These are phyloP conservation scores for Gracilaria vermiculophylla DNA, from an alignment of 23 red algal species.

Conservation along the genomic window DNA sequence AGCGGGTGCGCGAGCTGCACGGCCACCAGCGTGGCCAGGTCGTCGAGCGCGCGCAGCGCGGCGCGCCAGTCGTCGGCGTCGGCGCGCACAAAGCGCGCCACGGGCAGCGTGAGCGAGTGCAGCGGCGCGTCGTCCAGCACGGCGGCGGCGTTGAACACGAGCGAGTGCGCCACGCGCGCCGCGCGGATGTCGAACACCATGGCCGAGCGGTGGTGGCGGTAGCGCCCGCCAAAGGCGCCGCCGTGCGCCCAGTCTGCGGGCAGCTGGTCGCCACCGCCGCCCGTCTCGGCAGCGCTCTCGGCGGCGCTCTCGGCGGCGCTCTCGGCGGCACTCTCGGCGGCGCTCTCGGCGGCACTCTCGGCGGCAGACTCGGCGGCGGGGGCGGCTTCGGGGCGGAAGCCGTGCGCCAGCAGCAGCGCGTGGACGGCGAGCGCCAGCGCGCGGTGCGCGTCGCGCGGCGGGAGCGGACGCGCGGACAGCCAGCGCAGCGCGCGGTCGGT, in stretches of 20 bases:
- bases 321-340: no score
- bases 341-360: no score
- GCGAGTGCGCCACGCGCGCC: constrained; percentile 7
- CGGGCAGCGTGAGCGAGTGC: neutral
- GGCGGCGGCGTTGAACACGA: constrained; percentile 63
- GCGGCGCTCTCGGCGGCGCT: no score
- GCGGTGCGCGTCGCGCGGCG: neutral
- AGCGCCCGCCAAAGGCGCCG: constrained; percentile 55
- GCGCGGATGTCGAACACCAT: constrained; percentile 67
- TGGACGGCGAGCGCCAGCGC: constrained; percentile 84
- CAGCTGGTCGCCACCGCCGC: neutral
- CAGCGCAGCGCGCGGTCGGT: neutral
- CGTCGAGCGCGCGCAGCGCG: constrained; percentile 17
- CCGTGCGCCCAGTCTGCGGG: constrained; percentile 47
- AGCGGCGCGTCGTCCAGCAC: constrained; percentile 38
- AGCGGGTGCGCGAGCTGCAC: constrained; percentile 74
- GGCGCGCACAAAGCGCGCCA: constrained; percentile 22
- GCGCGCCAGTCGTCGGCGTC: constrained; percentile 38
- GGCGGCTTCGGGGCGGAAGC: constrained; percentile 51
- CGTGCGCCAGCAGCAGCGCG: constrained; percentile 86
- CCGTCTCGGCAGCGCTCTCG: neutral
- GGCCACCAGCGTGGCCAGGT: constrained; percentile 66
- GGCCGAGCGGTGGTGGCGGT: constrained; percentile 72
- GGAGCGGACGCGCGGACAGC: no score
- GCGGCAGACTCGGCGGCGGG: no score